Percentiles rank a stretch among this genome's conserved stretches.
phyloP scores from a whole-genome alignment of 768 basidiomycete species.

The Mycena galopus region DNA sequence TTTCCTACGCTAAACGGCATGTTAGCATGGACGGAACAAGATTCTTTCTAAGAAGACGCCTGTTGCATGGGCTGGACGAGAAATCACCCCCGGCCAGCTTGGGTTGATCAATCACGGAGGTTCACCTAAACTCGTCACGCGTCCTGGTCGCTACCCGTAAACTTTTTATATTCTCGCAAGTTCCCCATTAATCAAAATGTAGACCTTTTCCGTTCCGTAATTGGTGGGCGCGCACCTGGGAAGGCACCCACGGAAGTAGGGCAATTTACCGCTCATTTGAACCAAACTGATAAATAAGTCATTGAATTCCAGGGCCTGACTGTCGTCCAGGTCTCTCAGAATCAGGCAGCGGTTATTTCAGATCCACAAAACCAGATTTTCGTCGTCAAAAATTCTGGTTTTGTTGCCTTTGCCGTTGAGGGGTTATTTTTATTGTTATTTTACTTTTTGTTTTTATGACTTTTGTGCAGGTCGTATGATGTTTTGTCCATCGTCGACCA shows the following conservation, averaged over 20 bases:
- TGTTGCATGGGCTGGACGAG: slow-evolving; percentile 76
- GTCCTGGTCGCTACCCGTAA: slow-evolving; percentile 82
- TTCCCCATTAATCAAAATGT: background rate
- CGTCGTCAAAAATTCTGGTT: slow-evolving; percentile 83
- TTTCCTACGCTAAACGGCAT: slow-evolving; percentile 16
- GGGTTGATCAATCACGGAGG: slow-evolving; percentile 89
- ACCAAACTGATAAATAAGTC: slow-evolving; percentile 50
- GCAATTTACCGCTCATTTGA: slow-evolving; percentile 25
- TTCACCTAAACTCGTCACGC: slow-evolving; percentile 79
- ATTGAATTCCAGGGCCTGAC: slow-evolving; percentile 86
- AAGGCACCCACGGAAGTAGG: slow-evolving; percentile 78
- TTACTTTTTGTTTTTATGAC: too few relatives aligned
- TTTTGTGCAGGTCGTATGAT: too few relatives aligned
- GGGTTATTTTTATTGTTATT: too few relatives aligned
- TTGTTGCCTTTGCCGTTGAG: slow-evolving; percentile 82
- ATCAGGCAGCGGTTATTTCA: slow-evolving; percentile 83
- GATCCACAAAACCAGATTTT: slow-evolving; percentile 82
- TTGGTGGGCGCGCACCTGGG: slow-evolving; percentile 88
- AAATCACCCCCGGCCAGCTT: slow-evolving; percentile 78
- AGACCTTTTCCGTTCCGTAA: slow-evolving; percentile 74
- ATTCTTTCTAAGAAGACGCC: slow-evolving; percentile 79
- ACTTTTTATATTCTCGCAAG: background rate
- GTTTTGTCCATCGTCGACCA: slow-evolving; percentile 89
- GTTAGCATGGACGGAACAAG: slow-evolving; percentile 66
- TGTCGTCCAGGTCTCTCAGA: slow-evolving; percentile 88